Conservation (phyloP, 768 basidiomycete species). For the Collybiopsis luxurians region DNA sequence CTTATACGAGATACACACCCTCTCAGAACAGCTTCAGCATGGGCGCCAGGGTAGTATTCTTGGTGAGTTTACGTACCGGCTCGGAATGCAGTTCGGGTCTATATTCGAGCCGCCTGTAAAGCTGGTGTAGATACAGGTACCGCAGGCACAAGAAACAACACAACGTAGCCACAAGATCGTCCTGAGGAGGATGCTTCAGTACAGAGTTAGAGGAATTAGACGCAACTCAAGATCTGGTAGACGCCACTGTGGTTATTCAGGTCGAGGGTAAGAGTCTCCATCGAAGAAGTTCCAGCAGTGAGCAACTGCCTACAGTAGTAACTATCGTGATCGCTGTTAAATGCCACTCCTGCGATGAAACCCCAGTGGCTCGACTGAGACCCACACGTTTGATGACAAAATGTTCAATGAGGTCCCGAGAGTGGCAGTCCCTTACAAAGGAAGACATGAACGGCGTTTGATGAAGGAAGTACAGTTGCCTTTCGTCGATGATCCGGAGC, state of each 20-base stretch:
- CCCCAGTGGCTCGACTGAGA: not conserved
- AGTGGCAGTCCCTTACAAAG: not conserved
- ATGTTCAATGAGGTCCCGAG: not conserved
- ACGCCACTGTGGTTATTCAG: too few species aligned
- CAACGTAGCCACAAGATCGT: not conserved
- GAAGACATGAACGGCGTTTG: not conserved
- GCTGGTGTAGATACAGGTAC: not conserved
- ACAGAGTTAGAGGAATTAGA: not conserved
- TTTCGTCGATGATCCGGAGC: not conserved
- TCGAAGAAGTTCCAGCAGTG: not conserved
- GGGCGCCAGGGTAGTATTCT: not conserved
- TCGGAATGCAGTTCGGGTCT: not conserved
- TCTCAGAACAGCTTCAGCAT: not conserved
- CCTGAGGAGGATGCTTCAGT: not conserved
- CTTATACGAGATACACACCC: not conserved
- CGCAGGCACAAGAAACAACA: not conserved
- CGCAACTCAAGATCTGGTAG: not conserved
- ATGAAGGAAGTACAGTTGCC: not conserved
- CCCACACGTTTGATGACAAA: not conserved
- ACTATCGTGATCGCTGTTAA: not conserved
- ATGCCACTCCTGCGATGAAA: not conserved
- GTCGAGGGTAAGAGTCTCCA: not conserved
- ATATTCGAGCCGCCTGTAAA: not conserved
- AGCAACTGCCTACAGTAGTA: not conserved
- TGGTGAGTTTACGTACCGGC: not conserved